Evolutionary conservation across 208 protist genomes (phyloP).

Genomic region (Trypanosoma theileri): DNA sequence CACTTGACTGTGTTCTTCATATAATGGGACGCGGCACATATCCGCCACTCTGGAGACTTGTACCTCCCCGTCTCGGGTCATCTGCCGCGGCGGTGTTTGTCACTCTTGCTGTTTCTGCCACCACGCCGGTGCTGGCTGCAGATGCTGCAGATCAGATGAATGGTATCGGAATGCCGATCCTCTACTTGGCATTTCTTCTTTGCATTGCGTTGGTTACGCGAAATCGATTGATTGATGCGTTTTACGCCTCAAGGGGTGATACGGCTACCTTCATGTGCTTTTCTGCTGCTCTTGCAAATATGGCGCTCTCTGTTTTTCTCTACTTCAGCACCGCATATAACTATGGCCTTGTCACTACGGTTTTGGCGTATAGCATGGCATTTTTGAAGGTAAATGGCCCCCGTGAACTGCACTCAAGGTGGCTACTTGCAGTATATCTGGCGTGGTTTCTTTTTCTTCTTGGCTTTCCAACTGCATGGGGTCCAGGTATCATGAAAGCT

Average conservation of each 20-base stretch:
- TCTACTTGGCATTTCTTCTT: slow-evolving; percentile 13
- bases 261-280: slow-evolving; percentile 3
- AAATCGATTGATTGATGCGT: neutral
- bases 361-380: slow-evolving; percentile 11
- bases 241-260: neutral
- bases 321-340: slow-evolving; percentile 20
- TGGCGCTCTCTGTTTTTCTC: slow-evolving; percentile 19
- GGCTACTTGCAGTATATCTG: slow-evolving; percentile 7
- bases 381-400: neutral
- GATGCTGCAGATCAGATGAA: slow-evolving; percentile 9
- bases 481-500: slow-evolving; percentile 10
- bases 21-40: neutral
- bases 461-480: slow-evolving; percentile 13
- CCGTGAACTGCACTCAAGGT: neutral
- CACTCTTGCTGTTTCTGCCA: neutral
- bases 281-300: slow-evolving; percentile 4
- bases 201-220: slow-evolving; percentile 2
- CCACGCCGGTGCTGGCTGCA: neutral
- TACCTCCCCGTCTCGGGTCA: neutral
- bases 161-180: slow-evolving; percentile 23
- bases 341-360: slow-evolving; percentile 18
- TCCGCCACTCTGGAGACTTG: neutral
- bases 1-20: neutral
- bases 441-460: slow-evolving; percentile 20
- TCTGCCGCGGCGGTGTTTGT: neutral